These are phyloP conservation scores for Strobilomyces confusus DNA, from an alignment of 768 basidiomycete species.

Conservation along the genomic window DNA sequence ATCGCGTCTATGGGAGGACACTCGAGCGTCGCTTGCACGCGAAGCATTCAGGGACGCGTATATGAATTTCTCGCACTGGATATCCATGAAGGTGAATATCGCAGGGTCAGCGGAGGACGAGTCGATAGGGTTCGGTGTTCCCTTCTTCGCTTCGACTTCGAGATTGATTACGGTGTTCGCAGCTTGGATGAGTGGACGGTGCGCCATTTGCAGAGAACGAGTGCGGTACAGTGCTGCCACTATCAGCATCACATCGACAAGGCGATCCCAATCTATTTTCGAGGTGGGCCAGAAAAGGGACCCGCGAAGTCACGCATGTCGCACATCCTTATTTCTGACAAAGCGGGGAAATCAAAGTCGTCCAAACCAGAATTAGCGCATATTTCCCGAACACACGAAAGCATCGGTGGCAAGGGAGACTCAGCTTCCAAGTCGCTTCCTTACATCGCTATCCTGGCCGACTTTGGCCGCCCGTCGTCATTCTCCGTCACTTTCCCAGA, in stretches of 20 bases:
- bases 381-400: background rate
- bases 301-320: background rate
- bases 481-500: conserved; percentile 4
- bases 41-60: conserved; percentile 6
- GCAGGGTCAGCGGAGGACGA: background rate
- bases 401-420: background rate
- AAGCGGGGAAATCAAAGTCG: background rate
- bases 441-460: conserved; percentile 9
- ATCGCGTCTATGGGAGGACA: no score
- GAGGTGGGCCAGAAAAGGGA: no score
- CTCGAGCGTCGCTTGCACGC: background rate
- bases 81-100: no score
- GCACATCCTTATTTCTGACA: conserved; percentile 20
- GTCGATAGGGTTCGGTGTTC: background rate
- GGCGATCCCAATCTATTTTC: no score
- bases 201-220: no score
- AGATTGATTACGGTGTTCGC: background rate
- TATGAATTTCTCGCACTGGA: conserved; percentile 15
- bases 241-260: conserved; percentile 3
- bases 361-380: background rate
- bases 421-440: no score
- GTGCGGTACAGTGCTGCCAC: conserved; percentile 11
- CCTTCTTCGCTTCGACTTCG: background rate
- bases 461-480: background rate
- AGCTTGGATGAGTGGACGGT: conserved; percentile 9